Evolutionary conservation across 208 protist species (phyloP).

Genomic region (Tritrichomonas musculus): DNA sequence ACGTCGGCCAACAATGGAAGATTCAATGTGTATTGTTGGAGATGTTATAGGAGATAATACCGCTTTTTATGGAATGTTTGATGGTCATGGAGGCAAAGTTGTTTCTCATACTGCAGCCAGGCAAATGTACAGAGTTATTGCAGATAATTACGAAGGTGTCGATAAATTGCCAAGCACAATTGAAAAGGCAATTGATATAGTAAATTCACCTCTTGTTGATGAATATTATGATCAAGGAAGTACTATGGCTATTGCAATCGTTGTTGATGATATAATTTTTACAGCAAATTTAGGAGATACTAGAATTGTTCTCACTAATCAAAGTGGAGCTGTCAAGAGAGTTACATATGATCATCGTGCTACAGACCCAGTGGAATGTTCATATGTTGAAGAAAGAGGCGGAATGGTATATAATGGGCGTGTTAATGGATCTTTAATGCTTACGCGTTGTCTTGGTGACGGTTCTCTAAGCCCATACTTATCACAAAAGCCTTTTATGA

Average conservation of each 20-base stretch:
- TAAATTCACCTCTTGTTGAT: not conserved
- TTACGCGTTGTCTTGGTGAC: not conserved
- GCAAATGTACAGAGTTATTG: not conserved
- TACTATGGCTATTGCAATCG: not conserved
- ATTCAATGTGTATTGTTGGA: not conserved
- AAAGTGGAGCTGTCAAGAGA: not conserved
- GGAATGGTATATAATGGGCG: not conserved
- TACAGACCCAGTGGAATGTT: not conserved
- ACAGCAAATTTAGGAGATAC: slow-evolving; percentile 3
- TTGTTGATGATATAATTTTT: not conserved
- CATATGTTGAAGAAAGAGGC: not conserved
- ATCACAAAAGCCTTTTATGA: not conserved
- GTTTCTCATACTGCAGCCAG: not conserved
- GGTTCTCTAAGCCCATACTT: not conserved
- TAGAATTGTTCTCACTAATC: not conserved
- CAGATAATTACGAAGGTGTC: not conserved
- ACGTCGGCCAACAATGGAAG: not conserved
- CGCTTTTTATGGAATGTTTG: not conserved
- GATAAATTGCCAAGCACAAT: not conserved
- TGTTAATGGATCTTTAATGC: not conserved
- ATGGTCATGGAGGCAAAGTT: not conserved
- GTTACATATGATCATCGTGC: not conserved
- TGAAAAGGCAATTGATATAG: not conserved
- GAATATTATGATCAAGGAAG: not conserved
- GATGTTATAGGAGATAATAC: not conserved